Evolutionary conservation across 2,329 filamentous ascomycete genomes (phyloP).

Genomic region (Alternaria postmessia): DNA sequence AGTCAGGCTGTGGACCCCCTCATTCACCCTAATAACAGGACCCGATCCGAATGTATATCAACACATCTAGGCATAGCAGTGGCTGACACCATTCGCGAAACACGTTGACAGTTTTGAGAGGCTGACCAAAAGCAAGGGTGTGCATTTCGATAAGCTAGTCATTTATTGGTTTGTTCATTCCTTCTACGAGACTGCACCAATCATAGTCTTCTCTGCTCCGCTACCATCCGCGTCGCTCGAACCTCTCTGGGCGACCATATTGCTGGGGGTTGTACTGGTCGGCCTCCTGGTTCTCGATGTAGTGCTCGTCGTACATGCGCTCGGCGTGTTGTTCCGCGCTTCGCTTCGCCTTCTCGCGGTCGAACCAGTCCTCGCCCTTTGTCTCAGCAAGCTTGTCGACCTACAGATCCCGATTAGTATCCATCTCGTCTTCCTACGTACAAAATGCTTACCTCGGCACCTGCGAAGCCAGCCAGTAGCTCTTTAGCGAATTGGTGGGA

Average conservation of each 20-base stretch:
- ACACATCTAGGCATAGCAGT: neutral
- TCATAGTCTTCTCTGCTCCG: neutral
- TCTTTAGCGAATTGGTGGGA: constrained; percentile 81
- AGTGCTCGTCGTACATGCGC: constrained; percentile 60
- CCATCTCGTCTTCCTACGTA: neutral
- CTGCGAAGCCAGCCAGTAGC: constrained; percentile 74
- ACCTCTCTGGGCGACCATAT: constrained; percentile 45
- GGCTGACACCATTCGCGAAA: neutral
- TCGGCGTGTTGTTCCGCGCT: constrained; percentile 55
- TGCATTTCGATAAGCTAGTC: neutral
- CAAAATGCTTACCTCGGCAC: constrained; percentile 65
- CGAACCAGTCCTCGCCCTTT: constrained; percentile 60
- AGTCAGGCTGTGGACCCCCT: neutral
- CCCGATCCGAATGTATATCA: neutral
- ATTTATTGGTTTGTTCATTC: neutral
- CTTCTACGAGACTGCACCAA: constrained; percentile 3
- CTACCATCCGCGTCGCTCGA: constrained; percentile 43
- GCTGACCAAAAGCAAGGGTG: neutral
- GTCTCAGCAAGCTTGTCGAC: constrained; percentile 72
- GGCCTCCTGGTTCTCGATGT: constrained; percentile 50
- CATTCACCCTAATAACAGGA: neutral
- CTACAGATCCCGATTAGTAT: neutral
- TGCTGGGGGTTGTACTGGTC: constrained; percentile 59
- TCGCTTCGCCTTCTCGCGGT: constrained; percentile 58
- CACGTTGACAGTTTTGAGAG: neutral